phyloP scores from a whole-genome alignment of 352 stramenopile species.

The Phytopythium cucurbitacearum region DNA sequence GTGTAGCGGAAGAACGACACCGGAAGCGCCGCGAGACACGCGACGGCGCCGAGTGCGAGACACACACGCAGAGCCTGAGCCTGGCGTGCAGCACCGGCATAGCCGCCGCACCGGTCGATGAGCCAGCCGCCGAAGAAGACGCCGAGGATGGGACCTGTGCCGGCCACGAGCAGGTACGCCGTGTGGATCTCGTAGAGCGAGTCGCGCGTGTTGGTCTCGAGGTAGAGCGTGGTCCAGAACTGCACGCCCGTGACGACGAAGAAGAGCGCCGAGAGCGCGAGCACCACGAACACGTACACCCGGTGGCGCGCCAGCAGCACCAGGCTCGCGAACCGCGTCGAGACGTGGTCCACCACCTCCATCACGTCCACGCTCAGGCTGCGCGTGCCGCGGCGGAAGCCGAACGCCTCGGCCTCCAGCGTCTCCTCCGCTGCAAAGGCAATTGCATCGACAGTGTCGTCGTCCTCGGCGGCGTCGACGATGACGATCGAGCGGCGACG shows the following conservation, averaged over 20 bases:
- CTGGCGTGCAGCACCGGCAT: constrained; percentile 63
- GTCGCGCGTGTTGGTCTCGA: constrained; percentile 76
- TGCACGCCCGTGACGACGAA: constrained; percentile 80
- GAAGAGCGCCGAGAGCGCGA: constrained; percentile 77
- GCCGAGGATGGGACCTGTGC: constrained; percentile 73
- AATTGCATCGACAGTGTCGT: constrained; percentile 14
- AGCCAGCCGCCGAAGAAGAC: constrained; percentile 86
- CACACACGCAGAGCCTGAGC: constrained; percentile 65
- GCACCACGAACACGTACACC: constrained; percentile 76
- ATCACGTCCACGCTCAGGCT: background rate
- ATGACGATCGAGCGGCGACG: constrained; percentile 66
- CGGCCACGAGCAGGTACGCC: constrained; percentile 69
- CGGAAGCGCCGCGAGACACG: constrained; percentile 46
- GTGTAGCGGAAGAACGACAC: constrained; percentile 70
- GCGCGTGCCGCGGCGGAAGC: constrained; percentile 1
- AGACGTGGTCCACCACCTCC: background rate
- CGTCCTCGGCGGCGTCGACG: constrained; percentile 37
- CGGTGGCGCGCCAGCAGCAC: constrained; percentile 44
- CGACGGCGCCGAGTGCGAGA: constrained; percentile 54
- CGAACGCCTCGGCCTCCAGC: too few species aligned
- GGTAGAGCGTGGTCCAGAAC: constrained; percentile 83
- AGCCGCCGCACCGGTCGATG: constrained; percentile 76
- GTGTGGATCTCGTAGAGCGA: constrained; percentile 76
- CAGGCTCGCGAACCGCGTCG: constrained; percentile 28
- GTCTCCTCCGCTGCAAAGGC: too few species aligned